Conservation (phyloP, 495 filamentous ascomycete genomes). For the Penicillium crystallinum region DNA sequence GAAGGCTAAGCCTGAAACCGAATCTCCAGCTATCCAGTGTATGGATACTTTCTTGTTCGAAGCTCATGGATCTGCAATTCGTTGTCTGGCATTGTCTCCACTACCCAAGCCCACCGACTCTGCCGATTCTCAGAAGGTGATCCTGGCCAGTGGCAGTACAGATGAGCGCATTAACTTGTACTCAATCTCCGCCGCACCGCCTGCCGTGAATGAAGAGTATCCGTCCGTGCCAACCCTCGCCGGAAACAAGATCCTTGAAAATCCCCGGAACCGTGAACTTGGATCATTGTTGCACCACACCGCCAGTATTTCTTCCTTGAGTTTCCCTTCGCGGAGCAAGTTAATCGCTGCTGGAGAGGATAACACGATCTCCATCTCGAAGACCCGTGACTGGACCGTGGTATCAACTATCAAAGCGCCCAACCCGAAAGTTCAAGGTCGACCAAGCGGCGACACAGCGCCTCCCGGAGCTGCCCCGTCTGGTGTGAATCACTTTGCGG, state of each 20-base stretch:
- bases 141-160: conserved; percentile 82
- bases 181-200: conserved; percentile 70
- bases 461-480: conserved; percentile 73
- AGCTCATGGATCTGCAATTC: conserved; percentile 84
- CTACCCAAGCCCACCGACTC: conserved; percentile 50
- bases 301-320: conserved; percentile 67
- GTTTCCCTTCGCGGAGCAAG: conserved; percentile 83
- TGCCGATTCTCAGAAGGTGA: conserved; percentile 62
- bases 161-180: conserved; percentile 96
- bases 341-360: conserved; percentile 80
- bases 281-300: conserved; percentile 83
- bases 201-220: conserved; percentile 39
- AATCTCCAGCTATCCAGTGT: conserved; percentile 54
- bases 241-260: conserved; percentile 67
- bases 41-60: conserved; percentile 94
- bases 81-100: conserved; percentile 83
- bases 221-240: conserved; percentile 54
- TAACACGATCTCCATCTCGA: conserved; percentile 78
- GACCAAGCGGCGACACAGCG: conserved; percentile 87
- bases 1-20: conserved; percentile 17
- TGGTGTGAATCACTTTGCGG: conserved; percentile 92
- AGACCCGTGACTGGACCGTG: conserved; percentile 82
- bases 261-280: conserved; percentile 80
- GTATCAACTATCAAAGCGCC: conserved; percentile 89
- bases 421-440: conserved; percentile 71